phyloP scores from a whole-genome alignment of 345 rosid species.

The Eucalyptus tenuipes region DNA sequence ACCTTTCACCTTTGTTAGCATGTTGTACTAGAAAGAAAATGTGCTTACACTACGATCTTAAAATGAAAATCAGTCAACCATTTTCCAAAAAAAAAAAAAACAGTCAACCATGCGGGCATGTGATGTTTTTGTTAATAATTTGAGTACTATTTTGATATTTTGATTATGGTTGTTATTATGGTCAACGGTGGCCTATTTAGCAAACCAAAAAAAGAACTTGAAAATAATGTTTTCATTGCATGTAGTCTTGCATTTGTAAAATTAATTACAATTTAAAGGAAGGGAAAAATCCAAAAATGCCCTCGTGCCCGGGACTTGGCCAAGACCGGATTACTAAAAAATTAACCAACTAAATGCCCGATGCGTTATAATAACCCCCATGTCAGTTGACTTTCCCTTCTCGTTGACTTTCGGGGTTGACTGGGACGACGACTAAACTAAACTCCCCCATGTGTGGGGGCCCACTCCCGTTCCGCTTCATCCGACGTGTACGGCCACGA shows the following conservation, averaged over 20 bases:
- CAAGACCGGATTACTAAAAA: background rate
- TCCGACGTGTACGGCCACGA: background rate
- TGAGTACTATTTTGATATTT: background rate
- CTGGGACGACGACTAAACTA: background rate
- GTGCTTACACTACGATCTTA: background rate
- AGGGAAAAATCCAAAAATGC: background rate
- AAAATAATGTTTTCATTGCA: background rate
- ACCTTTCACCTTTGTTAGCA: background rate
- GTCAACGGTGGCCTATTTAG: background rate
- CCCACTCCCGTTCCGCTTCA: background rate
- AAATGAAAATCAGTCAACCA: background rate
- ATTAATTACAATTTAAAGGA: background rate
- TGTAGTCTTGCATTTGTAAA: background rate
- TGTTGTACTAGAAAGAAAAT: background rate
- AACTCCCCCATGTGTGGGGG: background rate
- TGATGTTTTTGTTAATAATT: background rate
- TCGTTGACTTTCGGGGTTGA: background rate
- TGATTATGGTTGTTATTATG: background rate
- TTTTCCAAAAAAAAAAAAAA: too few species aligned
- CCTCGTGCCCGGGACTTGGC: background rate
- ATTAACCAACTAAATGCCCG: background rate
- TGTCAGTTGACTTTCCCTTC: background rate
- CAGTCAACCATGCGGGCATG: background rate
- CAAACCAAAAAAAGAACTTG: background rate
- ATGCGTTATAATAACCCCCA: background rate